Conservation (phyloP, 495 filamentous ascomycete genomes). For the Friedmanniomyces endolithicus region DNA sequence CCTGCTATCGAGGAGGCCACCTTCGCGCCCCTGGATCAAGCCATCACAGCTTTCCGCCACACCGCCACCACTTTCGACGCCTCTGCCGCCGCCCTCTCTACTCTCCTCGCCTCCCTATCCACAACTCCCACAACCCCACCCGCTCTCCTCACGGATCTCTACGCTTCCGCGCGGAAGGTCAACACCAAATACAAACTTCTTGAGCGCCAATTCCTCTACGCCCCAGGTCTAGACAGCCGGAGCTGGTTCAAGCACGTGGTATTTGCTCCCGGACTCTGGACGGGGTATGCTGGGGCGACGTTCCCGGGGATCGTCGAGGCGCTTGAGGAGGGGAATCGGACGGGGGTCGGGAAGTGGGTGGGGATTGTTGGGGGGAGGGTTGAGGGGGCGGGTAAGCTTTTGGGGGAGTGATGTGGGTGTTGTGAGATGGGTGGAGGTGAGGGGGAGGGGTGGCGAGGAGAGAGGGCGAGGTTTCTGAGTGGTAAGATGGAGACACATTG, state of each 20-base stretch:
- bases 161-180: constrained; percentile 38
- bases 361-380: constrained; percentile 25
- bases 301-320: constrained; percentile 52
- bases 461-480: background rate
- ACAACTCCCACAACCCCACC: background rate
- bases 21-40: constrained; percentile 37
- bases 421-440: background rate
- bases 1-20: constrained; percentile 10
- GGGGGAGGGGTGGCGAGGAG: background rate
- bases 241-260: constrained; percentile 59
- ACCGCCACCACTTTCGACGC: constrained; percentile 42
- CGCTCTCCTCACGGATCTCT: constrained; percentile 31
- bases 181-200: constrained; percentile 53
- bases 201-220: constrained; percentile 49
- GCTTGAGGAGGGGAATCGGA: constrained; percentile 40
- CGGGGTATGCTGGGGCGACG: constrained; percentile 69
- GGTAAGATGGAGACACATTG: no score
- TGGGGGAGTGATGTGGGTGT: background rate
- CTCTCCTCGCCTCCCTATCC: constrained; percentile 24
- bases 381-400: constrained; percentile 19
- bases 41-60: constrained; percentile 37
- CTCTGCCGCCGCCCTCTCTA: constrained; percentile 39
- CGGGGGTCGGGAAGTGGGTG: constrained; percentile 25
- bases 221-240: constrained; percentile 45
- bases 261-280: constrained; percentile 71